A percentile compares a stretch with the other conserved stretches of the same genome.
These are phyloP conservation scores for Populus ilicifolia DNA, from an alignment of 345 rosid genomes.

Conservation along the genomic window DNA sequence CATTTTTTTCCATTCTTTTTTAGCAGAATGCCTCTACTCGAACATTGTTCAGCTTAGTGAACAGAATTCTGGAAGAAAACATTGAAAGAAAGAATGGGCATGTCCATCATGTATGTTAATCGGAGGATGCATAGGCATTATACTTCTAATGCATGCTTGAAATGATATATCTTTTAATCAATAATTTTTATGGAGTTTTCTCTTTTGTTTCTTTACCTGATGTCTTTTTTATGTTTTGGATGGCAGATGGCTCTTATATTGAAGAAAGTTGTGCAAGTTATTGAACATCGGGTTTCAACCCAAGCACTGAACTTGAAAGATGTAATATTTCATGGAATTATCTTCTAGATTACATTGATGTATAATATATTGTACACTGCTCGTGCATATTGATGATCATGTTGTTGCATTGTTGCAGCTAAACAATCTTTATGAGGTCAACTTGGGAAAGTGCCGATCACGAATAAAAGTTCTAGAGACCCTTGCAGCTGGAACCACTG, in stretches of 20 bases:
- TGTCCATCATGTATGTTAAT: slow-evolving; percentile 59
- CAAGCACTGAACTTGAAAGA: slow-evolving; percentile 67
- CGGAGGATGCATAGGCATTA: slow-evolving; percentile 17
- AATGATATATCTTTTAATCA: slow-evolving; percentile 4
- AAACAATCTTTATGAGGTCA: slow-evolving; percentile 56
- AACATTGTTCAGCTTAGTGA: slow-evolving; percentile 58
- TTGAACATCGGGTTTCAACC: slow-evolving; percentile 67
- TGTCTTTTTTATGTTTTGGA: slow-evolving; percentile 6
- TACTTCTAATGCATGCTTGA: slow-evolving; percentile 7
- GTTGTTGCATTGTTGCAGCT: slow-evolving; percentile 50
- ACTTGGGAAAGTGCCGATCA: slow-evolving; percentile 72
- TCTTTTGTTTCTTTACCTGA: slow-evolving; percentile 11
- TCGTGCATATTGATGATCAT: slow-evolving; percentile 21
- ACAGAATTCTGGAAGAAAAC: slow-evolving; percentile 64
- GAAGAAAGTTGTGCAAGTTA: slow-evolving; percentile 58
- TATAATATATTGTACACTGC: slow-evolving; percentile 10
- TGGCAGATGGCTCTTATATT: slow-evolving; percentile 54
- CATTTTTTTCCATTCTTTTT: slow-evolving; percentile 8
- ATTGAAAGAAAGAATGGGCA: slow-evolving; percentile 63
- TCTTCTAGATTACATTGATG: slow-evolving; percentile 4
- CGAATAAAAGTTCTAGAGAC: slow-evolving; percentile 72
- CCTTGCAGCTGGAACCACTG: slow-evolving; percentile 60
- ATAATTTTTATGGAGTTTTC: not conserved
- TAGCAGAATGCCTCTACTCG: slow-evolving; percentile 69
- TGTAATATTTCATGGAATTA: slow-evolving; percentile 39